Conservation (phyloP, 2,329 filamentous ascomycete genomes). For the Sclerotinia spermophila region DNA sequence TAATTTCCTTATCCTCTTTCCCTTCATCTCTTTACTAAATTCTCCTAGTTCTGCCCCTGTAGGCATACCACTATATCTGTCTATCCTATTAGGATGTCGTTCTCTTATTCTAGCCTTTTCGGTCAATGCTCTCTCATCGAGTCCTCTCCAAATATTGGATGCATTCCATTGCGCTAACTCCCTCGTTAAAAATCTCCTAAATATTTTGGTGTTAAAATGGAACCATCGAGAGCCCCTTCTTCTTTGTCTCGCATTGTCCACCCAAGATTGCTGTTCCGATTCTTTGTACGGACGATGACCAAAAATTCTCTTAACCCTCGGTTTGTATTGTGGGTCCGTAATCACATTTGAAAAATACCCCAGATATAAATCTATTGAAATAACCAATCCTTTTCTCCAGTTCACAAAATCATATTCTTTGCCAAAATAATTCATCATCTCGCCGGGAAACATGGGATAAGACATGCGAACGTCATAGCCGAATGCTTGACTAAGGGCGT, state of each 20-base stretch:
- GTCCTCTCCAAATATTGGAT: not conserved
- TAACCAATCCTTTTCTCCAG: not conserved
- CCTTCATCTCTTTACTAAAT: not conserved
- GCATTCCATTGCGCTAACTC: slow-evolving; percentile 11
- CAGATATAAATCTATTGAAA: not conserved
- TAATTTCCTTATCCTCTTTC: not conserved
- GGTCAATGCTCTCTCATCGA: not conserved
- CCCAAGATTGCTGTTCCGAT: not conserved
- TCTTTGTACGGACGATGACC: not conserved
- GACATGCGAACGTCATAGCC: not conserved
- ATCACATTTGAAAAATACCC: slow-evolving; percentile 3
- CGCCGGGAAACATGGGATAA: not conserved
- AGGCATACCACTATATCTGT: not conserved
- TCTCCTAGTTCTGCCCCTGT: not conserved
- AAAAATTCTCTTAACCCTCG: not conserved
- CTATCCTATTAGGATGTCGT: not conserved
- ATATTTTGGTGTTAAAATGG: not conserved
- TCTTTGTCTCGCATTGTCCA: not conserved
- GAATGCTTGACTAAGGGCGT: not conserved
- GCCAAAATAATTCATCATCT: not conserved
- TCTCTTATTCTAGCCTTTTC: not conserved
- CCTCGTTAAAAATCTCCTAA: not conserved
- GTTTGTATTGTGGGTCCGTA: not conserved
- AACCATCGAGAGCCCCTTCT: not conserved
- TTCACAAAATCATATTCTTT: not conserved